phyloP scores from a whole-genome alignment of 78 protist genomes.

The Diacronema lutheri region DNA sequence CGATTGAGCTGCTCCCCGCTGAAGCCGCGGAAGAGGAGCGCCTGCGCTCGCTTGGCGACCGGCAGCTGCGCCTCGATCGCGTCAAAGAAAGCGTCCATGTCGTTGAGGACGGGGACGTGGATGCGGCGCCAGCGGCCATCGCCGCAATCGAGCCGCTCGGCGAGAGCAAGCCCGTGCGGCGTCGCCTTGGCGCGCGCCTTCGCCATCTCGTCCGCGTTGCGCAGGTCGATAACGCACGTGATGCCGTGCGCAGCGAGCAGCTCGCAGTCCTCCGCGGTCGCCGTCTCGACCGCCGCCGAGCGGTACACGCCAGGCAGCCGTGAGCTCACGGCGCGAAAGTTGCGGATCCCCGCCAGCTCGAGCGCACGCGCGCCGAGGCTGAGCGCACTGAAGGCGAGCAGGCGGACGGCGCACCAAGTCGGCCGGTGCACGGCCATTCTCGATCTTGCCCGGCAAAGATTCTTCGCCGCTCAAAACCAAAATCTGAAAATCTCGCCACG shows the following conservation, averaged over 20 bases:
- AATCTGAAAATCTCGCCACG: too few species aligned
- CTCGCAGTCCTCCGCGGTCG: background rate
- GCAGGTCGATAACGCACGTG: background rate
- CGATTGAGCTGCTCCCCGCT: background rate
- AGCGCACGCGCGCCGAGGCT: too few species aligned
- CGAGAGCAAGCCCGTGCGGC: background rate
- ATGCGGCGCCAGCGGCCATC: background rate
- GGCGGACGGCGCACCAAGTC: too few species aligned
- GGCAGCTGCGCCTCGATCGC: background rate
- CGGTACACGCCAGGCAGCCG: background rate
- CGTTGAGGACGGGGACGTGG: background rate
- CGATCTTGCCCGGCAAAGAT: too few species aligned
- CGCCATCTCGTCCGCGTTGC: background rate
- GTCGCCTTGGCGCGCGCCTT: background rate
- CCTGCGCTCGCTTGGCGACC: background rate
- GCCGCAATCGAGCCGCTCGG: background rate
- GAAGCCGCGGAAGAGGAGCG: background rate
- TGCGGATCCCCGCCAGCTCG: too few species aligned
- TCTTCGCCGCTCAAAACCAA: too few species aligned
- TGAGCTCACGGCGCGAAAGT: background rate
- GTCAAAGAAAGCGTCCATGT: background rate
- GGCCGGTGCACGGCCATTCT: too few species aligned
- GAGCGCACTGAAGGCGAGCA: too few species aligned
- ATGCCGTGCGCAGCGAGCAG: background rate
- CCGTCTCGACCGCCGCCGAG: background rate